Percentiles rank a stretch among this genome's conserved stretches.
Evolutionary conservation across 2,329 filamentous ascomycete genomes (phyloP).

Genomic region (Tolypocladium tropicale): DNA sequence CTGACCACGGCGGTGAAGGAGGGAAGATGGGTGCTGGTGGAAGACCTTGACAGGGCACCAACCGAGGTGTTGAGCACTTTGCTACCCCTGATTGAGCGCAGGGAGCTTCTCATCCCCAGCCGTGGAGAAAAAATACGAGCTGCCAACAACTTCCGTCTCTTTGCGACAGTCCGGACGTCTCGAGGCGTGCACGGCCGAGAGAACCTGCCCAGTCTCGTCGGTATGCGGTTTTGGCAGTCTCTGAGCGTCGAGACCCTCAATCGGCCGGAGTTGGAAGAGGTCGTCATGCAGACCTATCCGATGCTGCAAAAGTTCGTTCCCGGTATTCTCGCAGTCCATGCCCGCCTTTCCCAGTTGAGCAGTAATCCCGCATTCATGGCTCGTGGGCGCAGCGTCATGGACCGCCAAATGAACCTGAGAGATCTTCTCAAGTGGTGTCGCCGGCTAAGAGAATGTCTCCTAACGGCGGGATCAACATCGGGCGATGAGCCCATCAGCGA

Average conservation of each 20-base stretch:
- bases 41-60: conserved; percentile 90
- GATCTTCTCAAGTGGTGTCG: conserved; percentile 90
- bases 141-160: conserved; percentile 74
- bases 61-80: conserved; percentile 92
- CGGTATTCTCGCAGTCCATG: conserved; percentile 49
- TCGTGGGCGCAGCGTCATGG: conserved; percentile 31
- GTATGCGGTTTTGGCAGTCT: conserved; percentile 75
- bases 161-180: conserved; percentile 80
- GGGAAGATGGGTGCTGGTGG: conserved; percentile 93
- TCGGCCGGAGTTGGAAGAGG: conserved; percentile 59
- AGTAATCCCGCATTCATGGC: conserved; percentile 27
- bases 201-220: conserved; percentile 65
- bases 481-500: conserved; percentile 64
- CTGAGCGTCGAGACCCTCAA: conserved; percentile 59
- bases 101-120: conserved; percentile 83
- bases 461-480: conserved; percentile 49
- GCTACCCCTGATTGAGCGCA: conserved; percentile 81
- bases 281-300: conserved; percentile 63
- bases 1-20: conserved; percentile 89
- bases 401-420: conserved; percentile 53
- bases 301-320: conserved; percentile 52
- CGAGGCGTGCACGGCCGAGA: conserved; percentile 56
- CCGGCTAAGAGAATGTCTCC: conserved; percentile 58
- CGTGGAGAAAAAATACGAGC: conserved; percentile 79
- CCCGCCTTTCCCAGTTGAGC: conserved; percentile 39